Evolutionary conservation across 106 monocot genomes (phyloP), one percentile per base, ranked within the genome.

Genomic region (Apostasia ramifera): DNA sequence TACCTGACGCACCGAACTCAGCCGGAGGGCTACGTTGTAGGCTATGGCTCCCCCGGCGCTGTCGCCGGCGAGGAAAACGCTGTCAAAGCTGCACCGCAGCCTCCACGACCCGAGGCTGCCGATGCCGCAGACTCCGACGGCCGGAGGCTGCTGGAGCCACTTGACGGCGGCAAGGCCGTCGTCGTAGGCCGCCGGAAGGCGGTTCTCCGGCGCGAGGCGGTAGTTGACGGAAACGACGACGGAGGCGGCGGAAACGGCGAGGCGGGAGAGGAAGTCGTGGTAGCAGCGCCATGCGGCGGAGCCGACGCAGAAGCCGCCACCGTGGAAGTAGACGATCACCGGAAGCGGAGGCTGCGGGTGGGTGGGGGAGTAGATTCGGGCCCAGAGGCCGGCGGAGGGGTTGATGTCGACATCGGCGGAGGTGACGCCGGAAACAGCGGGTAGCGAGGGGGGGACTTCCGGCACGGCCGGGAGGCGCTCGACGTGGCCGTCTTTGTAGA

Each of bases 291-390:
- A 94, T 0, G 88, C 64, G 2, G 91, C 81, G 8, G 91, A 91
- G 43, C 83, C 94, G 48, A 94, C 80, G 67, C 91, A 95, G 78
- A 95, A 91, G 1, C 94, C 94, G 8, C 91, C 94, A 8, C 94
- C 94, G 52, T 91, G 94, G 76, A 91, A 91, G 81, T 95, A 95
- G 0, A 95, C 77, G 15, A 91, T 69, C n/a, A 86, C 8, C 8
- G 94, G 88, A 0, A 79, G 73, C 45, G 15, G 65, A n/a, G 14
- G 58, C 44, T 8, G 78, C 44, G 47, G 70, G 43, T 12, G 43
- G 26, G 47, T 56, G 26, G 94, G 90, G 8, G 70, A 73, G 71
- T 88, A 82, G 61, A 95, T 6, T 8, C 91, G 81, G 0, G 83
- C 81, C 75, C 78, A 81, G 39, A 86, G 47, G 7, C 68, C 68